Evolutionary conservation across 495 filamentous ascomycete species (phyloP).

Genomic region (Jackrogersella minutella): DNA sequence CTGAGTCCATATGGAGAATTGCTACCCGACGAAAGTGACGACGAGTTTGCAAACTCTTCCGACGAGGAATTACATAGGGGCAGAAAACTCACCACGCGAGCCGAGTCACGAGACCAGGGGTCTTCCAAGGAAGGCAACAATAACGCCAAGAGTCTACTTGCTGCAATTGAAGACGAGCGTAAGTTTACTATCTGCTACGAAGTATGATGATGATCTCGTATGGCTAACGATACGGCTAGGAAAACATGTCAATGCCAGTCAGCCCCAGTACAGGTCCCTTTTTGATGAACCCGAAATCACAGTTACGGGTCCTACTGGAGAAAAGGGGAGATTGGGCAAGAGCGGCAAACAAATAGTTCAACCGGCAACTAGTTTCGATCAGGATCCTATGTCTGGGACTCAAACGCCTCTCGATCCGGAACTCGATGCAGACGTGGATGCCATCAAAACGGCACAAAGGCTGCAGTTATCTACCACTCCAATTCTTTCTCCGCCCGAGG

Average conservation of each 20-base stretch:
- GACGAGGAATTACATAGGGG: slow-evolving; percentile 62
- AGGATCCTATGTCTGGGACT: slow-evolving; percentile 66
- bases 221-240: slow-evolving; percentile 45
- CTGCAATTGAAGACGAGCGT: slow-evolving; percentile 81
- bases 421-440: slow-evolving; percentile 80
- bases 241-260: slow-evolving; percentile 50
- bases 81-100: slow-evolving; percentile 53
- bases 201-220: not conserved
- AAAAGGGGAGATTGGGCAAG: slow-evolving; percentile 54
- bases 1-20: slow-evolving; percentile 67
- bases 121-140: slow-evolving; percentile 45
- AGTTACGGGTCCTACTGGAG: slow-evolving; percentile 68
- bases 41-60: slow-evolving; percentile 56
- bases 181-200: slow-evolving; percentile 48
- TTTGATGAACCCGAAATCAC: slow-evolving; percentile 70
- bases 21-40: slow-evolving; percentile 61
- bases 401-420: slow-evolving; percentile 87
- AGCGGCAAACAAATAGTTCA: slow-evolving; percentile 73
- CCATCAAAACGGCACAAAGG: slow-evolving; percentile 85
- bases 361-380: slow-evolving; percentile 81
- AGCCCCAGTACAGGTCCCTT: slow-evolving; percentile 60
- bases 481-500: slow-evolving; percentile 75
- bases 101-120: slow-evolving; percentile 45
- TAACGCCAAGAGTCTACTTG: slow-evolving; percentile 64
- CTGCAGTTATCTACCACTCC: slow-evolving; percentile 80